A percentile compares a stretch with the other conserved stretches of the same genome.
Conservation (phyloP, 179 eudicot species). For the Spinacia oleracea region DNA sequence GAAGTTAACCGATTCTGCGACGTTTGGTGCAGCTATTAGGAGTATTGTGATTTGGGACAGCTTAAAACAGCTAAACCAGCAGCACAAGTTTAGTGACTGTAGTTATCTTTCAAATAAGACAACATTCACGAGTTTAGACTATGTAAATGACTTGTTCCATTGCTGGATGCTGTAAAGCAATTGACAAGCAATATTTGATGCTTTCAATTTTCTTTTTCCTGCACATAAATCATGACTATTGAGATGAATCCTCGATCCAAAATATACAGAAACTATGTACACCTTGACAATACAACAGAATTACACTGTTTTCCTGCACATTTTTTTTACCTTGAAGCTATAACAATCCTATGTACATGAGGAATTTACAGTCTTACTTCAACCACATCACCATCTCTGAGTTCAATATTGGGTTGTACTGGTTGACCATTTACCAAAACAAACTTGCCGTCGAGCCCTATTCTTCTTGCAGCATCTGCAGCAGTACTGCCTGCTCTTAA, state of each 20-base stretch:
- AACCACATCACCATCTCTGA: conserved; percentile 91
- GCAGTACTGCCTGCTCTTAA: conserved; percentile 85
- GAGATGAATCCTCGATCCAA: background rate
- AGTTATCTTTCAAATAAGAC: too few relatives aligned
- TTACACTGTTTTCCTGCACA: background rate
- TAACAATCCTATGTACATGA: conserved; percentile 6
- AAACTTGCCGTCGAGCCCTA: conserved; percentile 66
- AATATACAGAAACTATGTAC: conserved; percentile 18
- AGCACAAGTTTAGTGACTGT: too few relatives aligned
- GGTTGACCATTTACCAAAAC: conserved; percentile 80
- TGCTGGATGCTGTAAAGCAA: background rate
- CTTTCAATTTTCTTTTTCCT: background rate
- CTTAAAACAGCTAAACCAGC: too few relatives aligned
- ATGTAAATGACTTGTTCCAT: background rate
- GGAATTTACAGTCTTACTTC: conserved; percentile 57
- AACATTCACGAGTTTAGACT: too few relatives aligned
- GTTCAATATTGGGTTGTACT: conserved; percentile 70
- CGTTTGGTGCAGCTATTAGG: too few relatives aligned
- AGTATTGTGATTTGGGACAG: too few relatives aligned
- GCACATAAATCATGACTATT: background rate
- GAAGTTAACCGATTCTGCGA: too few relatives aligned
- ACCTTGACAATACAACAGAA: background rate
- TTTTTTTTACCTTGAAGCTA: background rate
- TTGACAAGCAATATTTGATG: background rate
- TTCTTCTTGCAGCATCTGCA: conserved; percentile 89